These are phyloP conservation scores for Fragilaria crotonensis DNA, from an alignment of 108 stramenopile genomes.

Conservation along the genomic window DNA sequence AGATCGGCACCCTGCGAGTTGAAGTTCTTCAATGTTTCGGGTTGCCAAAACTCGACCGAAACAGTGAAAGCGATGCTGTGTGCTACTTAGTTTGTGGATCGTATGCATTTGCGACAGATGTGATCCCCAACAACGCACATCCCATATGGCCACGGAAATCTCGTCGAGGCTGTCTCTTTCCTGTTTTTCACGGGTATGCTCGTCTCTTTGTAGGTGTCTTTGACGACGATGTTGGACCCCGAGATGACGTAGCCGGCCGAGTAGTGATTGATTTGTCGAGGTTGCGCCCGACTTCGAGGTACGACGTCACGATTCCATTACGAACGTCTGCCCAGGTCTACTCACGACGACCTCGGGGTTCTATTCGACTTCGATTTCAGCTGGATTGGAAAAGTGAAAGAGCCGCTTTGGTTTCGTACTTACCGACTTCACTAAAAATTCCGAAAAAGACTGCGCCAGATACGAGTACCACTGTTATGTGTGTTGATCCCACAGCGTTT, in stretches of 20 bases:
- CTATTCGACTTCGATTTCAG: slow-evolving; percentile 53
- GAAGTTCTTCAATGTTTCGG: slow-evolving; percentile 60
- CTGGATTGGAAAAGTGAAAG: slow-evolving; percentile 49
- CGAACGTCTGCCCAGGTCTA: slow-evolving; percentile 50
- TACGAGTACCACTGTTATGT: slow-evolving; percentile 17
- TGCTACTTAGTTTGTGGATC: slow-evolving; percentile 64
- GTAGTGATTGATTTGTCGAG: slow-evolving; percentile 48
- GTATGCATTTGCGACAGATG: slow-evolving; percentile 66
- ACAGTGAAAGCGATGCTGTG: slow-evolving; percentile 53
- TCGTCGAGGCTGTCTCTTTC: slow-evolving; percentile 62
- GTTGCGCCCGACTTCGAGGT: slow-evolving; percentile 44
- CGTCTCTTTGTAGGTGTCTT: slow-evolving; percentile 55
- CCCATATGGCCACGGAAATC: slow-evolving; percentile 59
- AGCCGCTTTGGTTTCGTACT: slow-evolving; percentile 53
- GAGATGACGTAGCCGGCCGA: slow-evolving; percentile 67
- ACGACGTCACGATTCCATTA: slow-evolving; percentile 59
- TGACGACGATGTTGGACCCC: slow-evolving; percentile 48
- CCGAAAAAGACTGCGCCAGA: slow-evolving; percentile 5
- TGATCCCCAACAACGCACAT: slow-evolving; percentile 33
- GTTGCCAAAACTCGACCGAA: slow-evolving; percentile 50
- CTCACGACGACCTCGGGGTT: slow-evolving; percentile 39
- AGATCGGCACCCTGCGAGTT: slow-evolving; percentile 46
- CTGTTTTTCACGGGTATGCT: slow-evolving; percentile 56
- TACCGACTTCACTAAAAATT: slow-evolving; percentile 24
- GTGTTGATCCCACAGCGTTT: slow-evolving; percentile 35